Evolutionary conservation across 176 grass and related monocot species (phyloP), one percentile per base, ranked within the genome.

Genomic region (Bolboschoenus planiculmis): DNA sequence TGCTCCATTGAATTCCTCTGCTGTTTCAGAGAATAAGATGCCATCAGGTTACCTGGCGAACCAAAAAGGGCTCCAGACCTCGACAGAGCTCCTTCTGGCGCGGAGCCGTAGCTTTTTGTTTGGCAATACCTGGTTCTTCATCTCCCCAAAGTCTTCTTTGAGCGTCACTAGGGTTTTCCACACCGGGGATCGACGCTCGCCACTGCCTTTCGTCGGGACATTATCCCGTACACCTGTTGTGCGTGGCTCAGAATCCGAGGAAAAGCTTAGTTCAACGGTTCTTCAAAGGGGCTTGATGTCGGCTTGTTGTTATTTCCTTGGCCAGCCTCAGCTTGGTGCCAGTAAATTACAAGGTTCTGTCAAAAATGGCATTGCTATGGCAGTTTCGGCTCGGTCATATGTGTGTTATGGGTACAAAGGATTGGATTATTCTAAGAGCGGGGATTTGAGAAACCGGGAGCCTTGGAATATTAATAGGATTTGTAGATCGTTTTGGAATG

Each of bases 71-170:
- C 83, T 91, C 83, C 83, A 86, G 79, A 85, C 83, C 80, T 81
- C 81, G 42, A 91, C 85, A 46, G 85, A 91, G 78, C 50, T 85
- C 39, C 81, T 66, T 27, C 59, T 88, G 27, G 56, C 81, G 79
- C 54, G 84, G 81, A 64, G 87, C 67, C 84, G 90, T 74, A 94
- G 87, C 81, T 94, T 92, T 78, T 86, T 88, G 70, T 88, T 92
- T 55, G 92, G 92, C n/a, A 94, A 88, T 57, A 94, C 92, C 33
- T 94, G 92, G 90, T 92, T 92, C 70, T 83, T 94, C 55, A 86
- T 88, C 83, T 92, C 85, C 81, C 81, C 85, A 20, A 84, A 74
- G 14, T 58, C 68, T 90, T 86, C 81, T 84, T 84, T 26, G 77
- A 85, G 7, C 80, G 79, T 88, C 86, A 87, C 5, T n/a, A 76